Percentiles rank a stretch among this genome's conserved stretches.
phyloP scores from a whole-genome alignment of 495 filamentous ascomycete genomes.

The Parmelia sp. region DNA sequence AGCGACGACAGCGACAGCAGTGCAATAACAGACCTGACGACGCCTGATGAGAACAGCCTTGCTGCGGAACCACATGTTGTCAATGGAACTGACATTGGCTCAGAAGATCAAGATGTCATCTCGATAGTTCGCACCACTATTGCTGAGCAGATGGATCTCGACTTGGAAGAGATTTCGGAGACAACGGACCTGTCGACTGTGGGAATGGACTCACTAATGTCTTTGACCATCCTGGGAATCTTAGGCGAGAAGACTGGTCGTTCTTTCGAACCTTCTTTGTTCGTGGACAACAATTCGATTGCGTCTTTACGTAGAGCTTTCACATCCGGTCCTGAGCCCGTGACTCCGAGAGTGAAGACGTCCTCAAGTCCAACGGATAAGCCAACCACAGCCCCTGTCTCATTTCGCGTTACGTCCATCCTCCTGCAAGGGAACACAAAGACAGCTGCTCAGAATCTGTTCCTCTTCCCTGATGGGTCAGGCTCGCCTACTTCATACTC shows the following conservation, averaged over 20 bases:
- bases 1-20: too few species aligned
- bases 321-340: too few species aligned
- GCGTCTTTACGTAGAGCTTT: background rate
- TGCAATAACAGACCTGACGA: too few species aligned
- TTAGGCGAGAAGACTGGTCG: slow-evolving; percentile 50
- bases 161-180: slow-evolving; percentile 51
- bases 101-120: too few species aligned
- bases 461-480: slow-evolving; percentile 40
- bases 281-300: slow-evolving; percentile 30
- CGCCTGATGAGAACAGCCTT: too few species aligned
- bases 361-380: too few species aligned
- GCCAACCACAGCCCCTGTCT: background rate
- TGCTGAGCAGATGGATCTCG: slow-evolving; percentile 61
- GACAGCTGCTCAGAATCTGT: slow-evolving; percentile 29
- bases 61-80: too few species aligned
- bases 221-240: slow-evolving; percentile 42
- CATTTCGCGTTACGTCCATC: slow-evolving; percentile 29
- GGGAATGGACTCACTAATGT: slow-evolving; percentile 49
- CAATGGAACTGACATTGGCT: too few species aligned
- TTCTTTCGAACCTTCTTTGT: slow-evolving; percentile 34
- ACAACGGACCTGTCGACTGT: slow-evolving; percentile 40
- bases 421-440: slow-evolving; percentile 32
- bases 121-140: slow-evolving; percentile 50
- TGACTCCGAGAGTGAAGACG: too few species aligned
- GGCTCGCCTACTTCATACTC: slow-evolving; percentile 56